Conservation (phyloP, 2,329 filamentous ascomycete species). For the Aspergillus hiratsukae region DNA sequence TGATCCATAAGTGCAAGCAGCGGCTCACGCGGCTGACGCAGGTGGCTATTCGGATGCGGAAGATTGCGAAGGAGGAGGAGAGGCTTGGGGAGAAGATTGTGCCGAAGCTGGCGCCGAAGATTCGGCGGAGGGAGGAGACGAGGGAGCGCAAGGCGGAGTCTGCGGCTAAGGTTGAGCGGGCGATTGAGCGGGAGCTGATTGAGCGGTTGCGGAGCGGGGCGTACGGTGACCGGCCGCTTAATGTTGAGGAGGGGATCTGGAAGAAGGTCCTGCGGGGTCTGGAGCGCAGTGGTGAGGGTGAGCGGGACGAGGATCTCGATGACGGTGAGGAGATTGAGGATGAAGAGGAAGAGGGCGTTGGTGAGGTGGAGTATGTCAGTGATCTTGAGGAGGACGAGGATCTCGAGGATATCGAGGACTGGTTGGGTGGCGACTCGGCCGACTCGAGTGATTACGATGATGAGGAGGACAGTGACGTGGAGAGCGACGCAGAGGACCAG, state of each 20-base stretch:
- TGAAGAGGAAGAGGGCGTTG: conserved; percentile 67
- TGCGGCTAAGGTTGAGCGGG: conserved; percentile 88
- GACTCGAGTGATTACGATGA: conserved; percentile 46
- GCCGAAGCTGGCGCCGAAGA: conserved; percentile 85
- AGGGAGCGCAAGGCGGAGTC: conserved; percentile 72
- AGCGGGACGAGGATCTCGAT: conserved; percentile 81
- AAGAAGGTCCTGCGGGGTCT: conserved; percentile 91
- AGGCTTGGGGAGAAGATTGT: conserved; percentile 83
- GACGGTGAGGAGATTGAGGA: conserved; percentile 78
- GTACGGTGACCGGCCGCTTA: conserved; percentile 90
- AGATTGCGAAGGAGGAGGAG: conserved; percentile 83
- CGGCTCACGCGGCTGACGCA: conserved; percentile 87
- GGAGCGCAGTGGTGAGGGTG: conserved; percentile 79
- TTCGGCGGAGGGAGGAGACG: conserved; percentile 69
- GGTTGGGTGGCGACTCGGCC: conserved; percentile 70
- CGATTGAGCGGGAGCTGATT: conserved; percentile 91
- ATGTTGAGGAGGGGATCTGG: conserved; percentile 93
- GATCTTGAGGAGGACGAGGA: conserved; percentile 75
- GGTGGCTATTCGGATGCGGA: conserved; percentile 72
- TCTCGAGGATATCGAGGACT: conserved; percentile 94
- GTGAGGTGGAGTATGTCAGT: conserved; percentile 85
- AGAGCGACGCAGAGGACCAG: conserved; percentile 37
- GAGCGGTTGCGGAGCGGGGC: conserved; percentile 86
- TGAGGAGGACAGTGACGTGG: conserved; percentile 48
- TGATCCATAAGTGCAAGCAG: conserved; percentile 94